A percentile compares a stretch with the other conserved stretches of the same genome.
These are phyloP conservation scores for Haberlea rhodopensis DNA, from an alignment of 257 asterid species.

Conservation along the genomic window DNA sequence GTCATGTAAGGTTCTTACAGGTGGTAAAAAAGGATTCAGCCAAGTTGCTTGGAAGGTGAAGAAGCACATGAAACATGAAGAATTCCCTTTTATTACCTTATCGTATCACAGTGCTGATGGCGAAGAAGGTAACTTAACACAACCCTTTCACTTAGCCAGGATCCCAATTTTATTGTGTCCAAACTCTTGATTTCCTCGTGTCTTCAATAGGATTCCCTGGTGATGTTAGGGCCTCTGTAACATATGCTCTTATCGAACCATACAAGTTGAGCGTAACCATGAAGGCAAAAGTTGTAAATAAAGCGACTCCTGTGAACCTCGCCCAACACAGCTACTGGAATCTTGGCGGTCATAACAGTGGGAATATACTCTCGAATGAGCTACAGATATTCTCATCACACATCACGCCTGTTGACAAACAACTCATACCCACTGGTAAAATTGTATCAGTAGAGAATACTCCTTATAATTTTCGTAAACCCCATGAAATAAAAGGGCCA, in stretches of 20 bases:
- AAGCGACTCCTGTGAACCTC: conserved; percentile 74
- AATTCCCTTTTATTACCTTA: conserved; percentile 52
- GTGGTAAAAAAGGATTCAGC: conserved; percentile 75
- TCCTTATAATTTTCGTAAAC: conserved; percentile 57
- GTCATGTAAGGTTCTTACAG: conserved; percentile 28
- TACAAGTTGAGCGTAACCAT: conserved; percentile 48
- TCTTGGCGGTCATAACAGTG: conserved; percentile 73
- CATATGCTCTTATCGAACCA: conserved; percentile 41
- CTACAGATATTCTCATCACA: conserved; percentile 61
- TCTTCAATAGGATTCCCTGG: conserved; percentile 73
- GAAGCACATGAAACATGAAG: conserved; percentile 35
- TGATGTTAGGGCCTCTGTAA: conserved; percentile 42
- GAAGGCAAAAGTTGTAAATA: conserved; percentile 61
- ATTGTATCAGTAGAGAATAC: conserved; percentile 44
- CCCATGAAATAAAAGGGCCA: conserved; percentile 44
- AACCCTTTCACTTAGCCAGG: background rate
- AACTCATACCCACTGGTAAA: conserved; percentile 68
- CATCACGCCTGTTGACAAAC: conserved; percentile 47
- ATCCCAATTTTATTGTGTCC: background rate
- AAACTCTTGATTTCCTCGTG: background rate
- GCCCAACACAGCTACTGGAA: conserved; percentile 86
- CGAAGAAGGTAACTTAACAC: conserved; percentile 54
- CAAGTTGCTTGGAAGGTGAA: conserved; percentile 64
- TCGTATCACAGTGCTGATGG: conserved; percentile 67
- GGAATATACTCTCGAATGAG: conserved; percentile 55